These are phyloP conservation scores for Aureobasidium subglaciale DNA, from an alignment of 2,329 filamentous ascomycete species.

Conservation along the genomic window DNA sequence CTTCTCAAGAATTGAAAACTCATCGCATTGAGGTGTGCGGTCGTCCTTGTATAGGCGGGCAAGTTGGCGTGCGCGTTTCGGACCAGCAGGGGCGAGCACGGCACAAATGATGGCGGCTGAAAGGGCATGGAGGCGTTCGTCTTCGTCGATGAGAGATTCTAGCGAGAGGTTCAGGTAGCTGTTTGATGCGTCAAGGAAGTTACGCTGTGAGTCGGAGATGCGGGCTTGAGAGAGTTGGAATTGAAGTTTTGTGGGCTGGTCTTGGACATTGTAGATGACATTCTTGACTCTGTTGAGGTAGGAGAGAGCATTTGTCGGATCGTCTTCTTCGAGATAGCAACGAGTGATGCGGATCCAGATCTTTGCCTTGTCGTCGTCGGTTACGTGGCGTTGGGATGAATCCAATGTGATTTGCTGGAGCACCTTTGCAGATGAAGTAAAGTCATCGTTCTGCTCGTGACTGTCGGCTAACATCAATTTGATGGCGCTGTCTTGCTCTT, in stretches of 20 bases:
- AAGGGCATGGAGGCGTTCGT: slow-evolving; percentile 78
- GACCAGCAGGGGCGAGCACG: slow-evolving; percentile 85
- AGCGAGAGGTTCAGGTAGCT: slow-evolving; percentile 85
- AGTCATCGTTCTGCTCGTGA: slow-evolving; percentile 77
- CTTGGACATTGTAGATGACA: slow-evolving; percentile 69
- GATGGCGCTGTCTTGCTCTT: slow-evolving; percentile 75
- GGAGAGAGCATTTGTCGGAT: slow-evolving; percentile 73
- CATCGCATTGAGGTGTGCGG: slow-evolving; percentile 63
- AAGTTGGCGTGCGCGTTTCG: slow-evolving; percentile 70
- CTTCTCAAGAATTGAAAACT: slow-evolving; percentile 89
- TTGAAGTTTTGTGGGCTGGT: slow-evolving; percentile 69
- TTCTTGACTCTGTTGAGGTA: slow-evolving; percentile 96
- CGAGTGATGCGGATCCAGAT: slow-evolving; percentile 93
- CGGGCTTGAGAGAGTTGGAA: slow-evolving; percentile 89
- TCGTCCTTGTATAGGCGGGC: slow-evolving; percentile 92
- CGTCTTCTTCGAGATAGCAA: slow-evolving; percentile 89
- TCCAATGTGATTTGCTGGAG: slow-evolving; percentile 84
- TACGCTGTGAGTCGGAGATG: slow-evolving; percentile 82
- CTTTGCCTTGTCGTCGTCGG: slow-evolving; percentile 71
- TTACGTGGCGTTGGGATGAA: slow-evolving; percentile 75
- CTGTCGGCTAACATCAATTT: slow-evolving; percentile 76
- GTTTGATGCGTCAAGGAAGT: slow-evolving; percentile 80
- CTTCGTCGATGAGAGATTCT: slow-evolving; percentile 69
- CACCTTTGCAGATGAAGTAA: slow-evolving; percentile 65
- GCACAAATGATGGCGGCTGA: slow-evolving; percentile 85